These are phyloP conservation scores for Huiozyma naganishii DNA, from an alignment of 805 yeast species.

Conservation along the genomic window DNA sequence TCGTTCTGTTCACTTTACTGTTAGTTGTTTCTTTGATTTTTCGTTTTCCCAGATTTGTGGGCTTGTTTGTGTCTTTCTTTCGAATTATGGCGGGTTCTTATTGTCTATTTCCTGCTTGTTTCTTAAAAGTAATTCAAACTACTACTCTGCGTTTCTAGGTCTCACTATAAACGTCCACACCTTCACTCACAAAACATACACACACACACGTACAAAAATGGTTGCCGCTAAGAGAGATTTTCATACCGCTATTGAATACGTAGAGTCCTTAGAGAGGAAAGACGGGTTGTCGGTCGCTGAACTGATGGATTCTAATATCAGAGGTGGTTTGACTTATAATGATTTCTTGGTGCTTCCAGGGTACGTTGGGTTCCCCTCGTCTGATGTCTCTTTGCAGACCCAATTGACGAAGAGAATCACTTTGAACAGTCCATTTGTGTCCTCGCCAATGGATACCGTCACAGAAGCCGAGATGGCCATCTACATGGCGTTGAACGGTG, in stretches of 20 bases:
- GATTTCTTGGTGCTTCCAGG: slow-evolving; percentile 95
- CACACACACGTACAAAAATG: slow-evolving; percentile 5
- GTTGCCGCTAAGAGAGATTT: slow-evolving; percentile 28
- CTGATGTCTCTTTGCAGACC: slow-evolving; percentile 67
- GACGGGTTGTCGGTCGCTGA: slow-evolving; percentile 81
- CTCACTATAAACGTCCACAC: neutral
- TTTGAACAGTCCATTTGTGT: slow-evolving; percentile 87
- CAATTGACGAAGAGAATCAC: slow-evolving; percentile 85
- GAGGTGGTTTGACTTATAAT: slow-evolving; percentile 97
- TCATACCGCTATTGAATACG: slow-evolving; percentile 55
- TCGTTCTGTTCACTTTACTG: neutral
- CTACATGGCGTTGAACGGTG: slow-evolving; percentile 96
- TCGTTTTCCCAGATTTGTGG: slow-evolving; percentile 3
- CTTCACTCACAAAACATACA: neutral
- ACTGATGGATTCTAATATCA: slow-evolving; percentile 77
- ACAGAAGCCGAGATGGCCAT: slow-evolving; percentile 97
- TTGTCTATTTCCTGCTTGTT: neutral
- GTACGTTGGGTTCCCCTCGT: slow-evolving; percentile 79
- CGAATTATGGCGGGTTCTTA: slow-evolving; percentile 6
- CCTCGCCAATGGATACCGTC: slow-evolving; percentile 99
- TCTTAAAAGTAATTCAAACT: neutral
- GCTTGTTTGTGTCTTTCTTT: slow-evolving; percentile 2
- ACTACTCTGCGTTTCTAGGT: neutral
- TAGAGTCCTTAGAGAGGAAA: slow-evolving; percentile 52
- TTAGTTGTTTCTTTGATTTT: neutral